Conservation (phyloP, 106 monocot species). For the Dendrobium nobile region DNA sequence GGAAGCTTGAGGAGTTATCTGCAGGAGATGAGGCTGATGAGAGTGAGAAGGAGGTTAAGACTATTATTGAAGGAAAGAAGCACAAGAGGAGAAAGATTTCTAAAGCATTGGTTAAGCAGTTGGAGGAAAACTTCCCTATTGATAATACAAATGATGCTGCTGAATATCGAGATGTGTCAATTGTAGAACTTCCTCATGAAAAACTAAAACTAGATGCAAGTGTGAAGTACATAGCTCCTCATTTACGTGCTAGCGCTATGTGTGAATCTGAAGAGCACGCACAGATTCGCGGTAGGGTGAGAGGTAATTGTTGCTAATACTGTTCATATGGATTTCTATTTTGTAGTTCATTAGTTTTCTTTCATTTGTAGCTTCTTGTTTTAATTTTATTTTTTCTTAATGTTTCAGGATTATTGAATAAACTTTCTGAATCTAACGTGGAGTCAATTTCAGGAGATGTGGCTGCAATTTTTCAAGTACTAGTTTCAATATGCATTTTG, state of each 20-base stretch:
- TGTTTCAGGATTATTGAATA: slow-evolving; percentile 57
- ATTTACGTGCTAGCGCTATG: slow-evolving; percentile 29
- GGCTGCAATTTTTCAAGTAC: slow-evolving; percentile 65
- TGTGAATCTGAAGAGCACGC: slow-evolving; percentile 66
- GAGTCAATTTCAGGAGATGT: slow-evolving; percentile 72
- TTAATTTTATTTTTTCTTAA: not conserved
- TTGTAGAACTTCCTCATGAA: slow-evolving; percentile 12
- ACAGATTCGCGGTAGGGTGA: slow-evolving; percentile 58
- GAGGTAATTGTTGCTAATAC: slow-evolving; percentile 37
- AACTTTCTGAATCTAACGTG: slow-evolving; percentile 71
- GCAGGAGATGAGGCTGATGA: not conserved
- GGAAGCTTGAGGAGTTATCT: slow-evolving; percentile 12
- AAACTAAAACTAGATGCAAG: not conserved
- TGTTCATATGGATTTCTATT: not conserved
- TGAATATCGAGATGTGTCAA: not conserved
- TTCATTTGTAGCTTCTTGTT: not conserved
- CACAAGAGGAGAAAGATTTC: slow-evolving; percentile 25
- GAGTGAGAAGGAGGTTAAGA: not conserved
- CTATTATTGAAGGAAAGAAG: slow-evolving; percentile 14
- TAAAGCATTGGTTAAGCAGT: slow-evolving; percentile 1
- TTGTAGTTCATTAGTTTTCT: not conserved
- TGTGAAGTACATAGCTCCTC: slow-evolving; percentile 65
- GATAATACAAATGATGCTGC: not conserved
- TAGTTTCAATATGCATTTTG: not conserved
- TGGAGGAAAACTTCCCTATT: slow-evolving; percentile 4